These are phyloP conservation scores for Phyllosticta paracitricarpa DNA, from an alignment of 2,329 filamentous ascomycete species.

Conservation along the genomic window DNA sequence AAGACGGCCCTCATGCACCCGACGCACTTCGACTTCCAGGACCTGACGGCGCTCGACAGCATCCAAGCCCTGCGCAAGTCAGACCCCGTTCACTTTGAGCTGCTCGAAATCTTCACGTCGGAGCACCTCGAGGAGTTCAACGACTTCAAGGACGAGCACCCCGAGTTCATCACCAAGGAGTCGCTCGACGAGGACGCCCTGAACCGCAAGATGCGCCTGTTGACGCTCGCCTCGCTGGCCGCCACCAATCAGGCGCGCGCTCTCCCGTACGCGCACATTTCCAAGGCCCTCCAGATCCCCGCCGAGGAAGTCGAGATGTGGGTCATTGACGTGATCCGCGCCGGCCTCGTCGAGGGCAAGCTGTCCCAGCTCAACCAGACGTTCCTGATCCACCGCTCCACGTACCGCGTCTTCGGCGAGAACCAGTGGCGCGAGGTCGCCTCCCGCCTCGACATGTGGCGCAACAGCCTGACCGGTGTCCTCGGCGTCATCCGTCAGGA, in stretches of 20 bases:
- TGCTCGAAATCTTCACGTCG: constrained; percentile 90
- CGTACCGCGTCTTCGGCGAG: constrained; percentile 93
- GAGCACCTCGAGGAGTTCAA: constrained; percentile 92
- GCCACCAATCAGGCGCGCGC: constrained; percentile 67
- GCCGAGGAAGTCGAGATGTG: constrained; percentile 86
- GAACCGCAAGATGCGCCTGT: constrained; percentile 89
- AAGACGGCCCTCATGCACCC: constrained; percentile 57
- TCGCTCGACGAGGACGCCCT: constrained; percentile 61
- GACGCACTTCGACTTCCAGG: constrained; percentile 62
- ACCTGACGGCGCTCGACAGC: constrained; percentile 59
- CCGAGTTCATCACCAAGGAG: constrained; percentile 71
- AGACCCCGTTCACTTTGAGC: constrained; percentile 75
- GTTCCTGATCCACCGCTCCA: constrained; percentile 91
- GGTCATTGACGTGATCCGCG: constrained; percentile 97
- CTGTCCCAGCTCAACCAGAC: constrained; percentile 85
- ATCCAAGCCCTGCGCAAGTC: constrained; percentile 81
- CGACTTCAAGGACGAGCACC: constrained; percentile 88
- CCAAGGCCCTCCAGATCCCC: constrained; percentile 74
- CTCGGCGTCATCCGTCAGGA: constrained; percentile 68
- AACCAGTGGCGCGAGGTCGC: constrained; percentile 97
- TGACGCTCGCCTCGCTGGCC: constrained; percentile 84
- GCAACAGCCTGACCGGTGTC: constrained; percentile 68
- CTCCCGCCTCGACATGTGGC: constrained; percentile 84
- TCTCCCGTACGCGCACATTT: constrained; percentile 78
- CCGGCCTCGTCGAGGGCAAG: constrained; percentile 91